Conservation (phyloP, 495 filamentous ascomycete species). For the Hypoxylon fuscum region DNA sequence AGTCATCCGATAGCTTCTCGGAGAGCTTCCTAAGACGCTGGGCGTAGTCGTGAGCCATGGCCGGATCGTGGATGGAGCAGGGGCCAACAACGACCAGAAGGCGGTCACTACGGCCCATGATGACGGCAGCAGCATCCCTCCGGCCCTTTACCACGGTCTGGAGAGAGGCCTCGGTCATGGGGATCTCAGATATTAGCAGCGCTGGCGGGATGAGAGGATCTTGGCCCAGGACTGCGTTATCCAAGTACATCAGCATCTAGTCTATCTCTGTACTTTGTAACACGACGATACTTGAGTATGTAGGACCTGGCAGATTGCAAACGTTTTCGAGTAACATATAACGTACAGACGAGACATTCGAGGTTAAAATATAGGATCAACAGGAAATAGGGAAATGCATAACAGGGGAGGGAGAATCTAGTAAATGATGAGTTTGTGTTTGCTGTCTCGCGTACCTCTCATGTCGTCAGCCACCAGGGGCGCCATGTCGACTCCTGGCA, state of each 20-base stretch:
- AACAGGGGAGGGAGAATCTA: neutral
- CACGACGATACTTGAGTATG: neutral
- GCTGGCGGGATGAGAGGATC: conserved; percentile 92
- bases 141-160: conserved; percentile 84
- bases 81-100: conserved; percentile 94
- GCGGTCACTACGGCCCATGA: conserved; percentile 81
- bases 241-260: conserved; percentile 42
- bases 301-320: conserved; percentile 12
- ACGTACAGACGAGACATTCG: conserved; percentile 11
- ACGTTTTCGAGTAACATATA: conserved; percentile 17
- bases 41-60: conserved; percentile 86
- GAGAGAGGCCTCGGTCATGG: conserved; percentile 69
- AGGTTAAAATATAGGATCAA: conserved; percentile 1
- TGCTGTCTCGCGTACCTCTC: conserved; percentile 51
- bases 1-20: conserved; percentile 78
- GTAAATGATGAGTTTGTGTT: neutral
- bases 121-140: conserved; percentile 80
- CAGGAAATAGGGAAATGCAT: conserved; percentile 2
- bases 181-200: conserved; percentile 87
- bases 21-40: conserved; percentile 76
- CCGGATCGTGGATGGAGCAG: conserved; percentile 97
- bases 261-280: conserved; percentile 7
- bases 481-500: conserved; percentile 57
- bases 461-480: conserved; percentile 59
- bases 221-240: conserved; percentile 82